Conservation (phyloP, 768 basidiomycete species). For the Clitopilus passeckerianus region DNA sequence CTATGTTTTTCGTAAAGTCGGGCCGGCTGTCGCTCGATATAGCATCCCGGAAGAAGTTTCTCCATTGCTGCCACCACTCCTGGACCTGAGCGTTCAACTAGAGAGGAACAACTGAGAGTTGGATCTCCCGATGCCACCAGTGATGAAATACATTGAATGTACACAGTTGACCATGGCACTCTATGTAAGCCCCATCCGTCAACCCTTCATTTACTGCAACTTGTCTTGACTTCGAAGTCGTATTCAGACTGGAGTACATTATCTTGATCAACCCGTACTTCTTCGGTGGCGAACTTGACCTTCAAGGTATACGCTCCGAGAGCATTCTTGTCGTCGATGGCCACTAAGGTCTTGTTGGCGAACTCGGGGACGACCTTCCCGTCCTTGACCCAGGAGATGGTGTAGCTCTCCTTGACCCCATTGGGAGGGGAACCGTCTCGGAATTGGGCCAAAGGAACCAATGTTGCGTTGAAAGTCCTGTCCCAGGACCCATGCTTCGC, state of each 20-base stretch:
- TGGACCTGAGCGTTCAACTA: no score
- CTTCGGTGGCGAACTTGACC: slow-evolving; percentile 49
- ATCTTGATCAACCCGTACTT: slow-evolving; percentile 47
- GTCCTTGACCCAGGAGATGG: slow-evolving; percentile 52
- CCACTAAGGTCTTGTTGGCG: slow-evolving; percentile 47
- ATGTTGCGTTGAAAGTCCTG: slow-evolving; percentile 38
- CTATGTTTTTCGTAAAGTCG: no score
- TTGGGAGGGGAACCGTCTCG: slow-evolving; percentile 20
- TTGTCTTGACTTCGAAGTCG: neutral
- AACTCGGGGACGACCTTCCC: slow-evolving; percentile 36
- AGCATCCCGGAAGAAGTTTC: no score
- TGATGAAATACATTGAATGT: no score
- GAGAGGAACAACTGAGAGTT: no score
- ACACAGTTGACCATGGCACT: no score
- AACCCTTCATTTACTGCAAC: neutral
- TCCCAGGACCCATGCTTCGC: slow-evolving; percentile 6
- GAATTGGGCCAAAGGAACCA: slow-evolving; percentile 62
- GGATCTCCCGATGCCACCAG: no score
- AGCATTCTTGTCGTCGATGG: slow-evolving; percentile 26
- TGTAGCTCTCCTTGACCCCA: slow-evolving; percentile 42
- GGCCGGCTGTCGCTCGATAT: no score
- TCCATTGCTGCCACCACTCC: no score
- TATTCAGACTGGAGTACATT: slow-evolving; percentile 8
- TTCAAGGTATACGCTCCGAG: slow-evolving; percentile 39
- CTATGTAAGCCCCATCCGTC: no score